Evolutionary conservation across 768 basidiomycete genomes (phyloP), one percentile per base, ranked within the genome.

Genomic region (Tylopilus rubrobrunneus): DNA sequence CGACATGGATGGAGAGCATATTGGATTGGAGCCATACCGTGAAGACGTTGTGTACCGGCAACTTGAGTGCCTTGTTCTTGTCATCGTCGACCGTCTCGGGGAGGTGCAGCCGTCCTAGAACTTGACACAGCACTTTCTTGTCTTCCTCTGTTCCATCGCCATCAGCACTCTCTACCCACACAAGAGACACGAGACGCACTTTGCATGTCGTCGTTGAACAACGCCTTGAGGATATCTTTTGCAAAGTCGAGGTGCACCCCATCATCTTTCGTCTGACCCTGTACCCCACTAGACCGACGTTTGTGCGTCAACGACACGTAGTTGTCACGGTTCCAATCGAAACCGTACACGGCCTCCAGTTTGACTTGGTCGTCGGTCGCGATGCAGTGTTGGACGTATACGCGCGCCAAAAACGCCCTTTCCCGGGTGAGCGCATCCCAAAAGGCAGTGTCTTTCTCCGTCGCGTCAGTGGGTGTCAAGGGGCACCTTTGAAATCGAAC

Each of bases 321-420:
- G 3, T 17, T 17, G 36, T 17, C 17, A 37, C 7, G 5, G 34
- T 36, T 34, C 33, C 33, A 15, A 15, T 14, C 9, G 34, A 37
- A 17, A 17, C 17, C 36, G 15, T 37, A 80, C 64, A 82, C 77
- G 34, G 80, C 78, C 62, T 89, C 91, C 63, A 95, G 73, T 33
- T 83, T 80, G 4, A 71, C 70, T 48, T 84, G 77, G 48, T 89
- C 81, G 43, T 84, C 77, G 1, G 74, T 82, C 17, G 72, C 73
- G 14, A 78, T 76, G 62, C 91, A 94, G 64, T 90, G 81, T 31
- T 92, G 85, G 4, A 88, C 83, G 66, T 87, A 95, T 10, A 90
- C 87, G 7, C 94, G 84, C 0, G 82, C 87, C 17, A 98, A 78
- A 65, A 95, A 89, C 0, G 86, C 85, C 41, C 78, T 84, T 63